Percentiles rank a stretch among this genome's conserved stretches.
Conservation (phyloP, 148 eudicot species). For the Nepenthes gracilis region DNA sequence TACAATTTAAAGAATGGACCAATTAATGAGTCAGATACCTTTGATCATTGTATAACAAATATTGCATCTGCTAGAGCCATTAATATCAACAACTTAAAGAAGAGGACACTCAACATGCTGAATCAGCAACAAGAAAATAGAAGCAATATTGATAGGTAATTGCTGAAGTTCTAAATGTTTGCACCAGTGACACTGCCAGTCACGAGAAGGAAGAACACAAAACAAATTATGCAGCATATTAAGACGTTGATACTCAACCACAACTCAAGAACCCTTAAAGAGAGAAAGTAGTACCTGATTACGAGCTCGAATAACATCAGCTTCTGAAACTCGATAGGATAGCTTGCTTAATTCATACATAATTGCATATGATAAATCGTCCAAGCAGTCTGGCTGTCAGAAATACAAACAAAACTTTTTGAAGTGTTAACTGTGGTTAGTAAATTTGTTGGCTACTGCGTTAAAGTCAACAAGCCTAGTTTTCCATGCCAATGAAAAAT, state of each 20-base stretch:
- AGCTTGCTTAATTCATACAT: conserved; percentile 73
- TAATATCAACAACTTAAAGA: no score
- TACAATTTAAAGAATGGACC: no score
- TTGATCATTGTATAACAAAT: no score
- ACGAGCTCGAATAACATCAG: conserved; percentile 71
- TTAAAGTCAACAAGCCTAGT: neutral
- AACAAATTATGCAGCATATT: neutral
- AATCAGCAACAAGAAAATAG: no score
- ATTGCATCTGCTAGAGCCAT: no score
- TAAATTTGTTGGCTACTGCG: neutral
- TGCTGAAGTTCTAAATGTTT: no score
- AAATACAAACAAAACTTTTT: neutral
- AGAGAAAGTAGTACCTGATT: conserved; percentile 47
- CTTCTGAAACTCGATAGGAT: conserved; percentile 68
- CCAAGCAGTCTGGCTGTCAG: conserved; percentile 47
- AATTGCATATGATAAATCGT: conserved; percentile 66
- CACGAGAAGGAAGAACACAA: no score
- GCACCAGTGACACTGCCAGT: no score
- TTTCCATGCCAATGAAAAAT: neutral
- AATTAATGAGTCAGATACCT: no score
- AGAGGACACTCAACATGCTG: no score
- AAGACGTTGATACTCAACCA: neutral
- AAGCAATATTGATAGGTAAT: no score
- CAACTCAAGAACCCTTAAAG: neutral
- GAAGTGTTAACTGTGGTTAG: neutral